Percentiles rank a stretch among this genome's conserved stretches.
Evolutionary conservation across 192 early-diverging fungal genomes (phyloP).

Genomic region (Podila epicladia): DNA sequence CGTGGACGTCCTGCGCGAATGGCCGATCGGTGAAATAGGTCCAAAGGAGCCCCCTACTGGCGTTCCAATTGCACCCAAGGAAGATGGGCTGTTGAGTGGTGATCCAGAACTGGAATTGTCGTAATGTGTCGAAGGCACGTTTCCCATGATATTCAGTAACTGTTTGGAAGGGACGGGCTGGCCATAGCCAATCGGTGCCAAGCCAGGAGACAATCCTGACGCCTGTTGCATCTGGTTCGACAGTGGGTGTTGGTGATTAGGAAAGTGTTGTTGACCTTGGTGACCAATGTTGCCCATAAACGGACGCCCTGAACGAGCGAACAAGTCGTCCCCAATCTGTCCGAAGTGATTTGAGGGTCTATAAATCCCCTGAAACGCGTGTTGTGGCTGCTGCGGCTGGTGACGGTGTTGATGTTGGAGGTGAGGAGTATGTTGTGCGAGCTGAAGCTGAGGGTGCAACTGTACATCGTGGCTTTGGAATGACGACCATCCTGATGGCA

Average conservation of each 20-base stretch:
- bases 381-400: not conserved
- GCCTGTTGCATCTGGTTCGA: constrained; percentile 16
- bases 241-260: constrained; percentile 10
- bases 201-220: constrained; percentile 33
- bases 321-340: constrained; percentile 20
- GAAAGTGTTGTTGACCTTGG: constrained; percentile 12
- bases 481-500: too few species aligned
- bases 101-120: constrained; percentile 28
- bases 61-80: constrained; percentile 37
- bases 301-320: constrained; percentile 8
- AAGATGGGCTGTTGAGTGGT: constrained; percentile 39
- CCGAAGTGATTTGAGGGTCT: constrained; percentile 30
- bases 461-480: too few species aligned
- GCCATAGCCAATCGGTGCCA: constrained; percentile 32
- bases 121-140: constrained; percentile 16
- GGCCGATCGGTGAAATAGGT: constrained; percentile 55
- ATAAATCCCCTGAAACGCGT: constrained; percentile 13
- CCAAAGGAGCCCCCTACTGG: constrained; percentile 37
- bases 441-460: too few species aligned
- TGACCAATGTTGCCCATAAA: constrained; percentile 17
- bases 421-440: not conserved
- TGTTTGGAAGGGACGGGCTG: constrained; percentile 25
- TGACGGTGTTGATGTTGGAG: not conserved
- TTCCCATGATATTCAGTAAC: constrained; percentile 33
- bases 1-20: constrained; percentile 50